These are phyloP conservation scores for Hortiboletus flavorubellus DNA, from an alignment of 768 basidiomycete genomes.

Conservation along the genomic window DNA sequence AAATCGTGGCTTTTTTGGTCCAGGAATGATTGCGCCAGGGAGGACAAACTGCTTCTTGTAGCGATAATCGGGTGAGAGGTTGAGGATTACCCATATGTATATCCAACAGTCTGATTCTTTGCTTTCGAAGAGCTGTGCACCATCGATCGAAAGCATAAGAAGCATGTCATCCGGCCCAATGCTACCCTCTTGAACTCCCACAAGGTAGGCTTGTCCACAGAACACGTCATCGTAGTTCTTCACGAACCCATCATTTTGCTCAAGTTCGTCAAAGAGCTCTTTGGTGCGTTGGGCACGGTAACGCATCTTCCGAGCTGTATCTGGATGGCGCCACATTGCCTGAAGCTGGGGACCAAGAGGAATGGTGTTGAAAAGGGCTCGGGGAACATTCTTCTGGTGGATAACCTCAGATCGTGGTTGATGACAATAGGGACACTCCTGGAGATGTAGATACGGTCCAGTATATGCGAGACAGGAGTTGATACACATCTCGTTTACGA, in stretches of 20 bases:
- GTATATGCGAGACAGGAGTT: background rate
- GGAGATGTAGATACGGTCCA: background rate
- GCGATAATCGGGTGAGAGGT: conserved; percentile 3
- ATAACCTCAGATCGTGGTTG: background rate
- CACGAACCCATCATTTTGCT: background rate
- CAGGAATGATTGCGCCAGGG: conserved; percentile 13
- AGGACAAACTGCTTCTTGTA: conserved; percentile 2
- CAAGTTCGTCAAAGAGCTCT: background rate
- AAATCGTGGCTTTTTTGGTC: conserved; percentile 34
- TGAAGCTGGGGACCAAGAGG: background rate
- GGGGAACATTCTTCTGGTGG: background rate
- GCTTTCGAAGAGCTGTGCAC: conserved; percentile 35
- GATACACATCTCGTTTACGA: background rate
- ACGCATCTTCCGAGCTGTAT: background rate
- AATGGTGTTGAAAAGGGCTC: background rate
- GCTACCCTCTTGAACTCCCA: background rate
- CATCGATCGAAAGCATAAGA: conserved; percentile 22
- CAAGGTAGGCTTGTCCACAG: background rate
- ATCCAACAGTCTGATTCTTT: conserved; percentile 25
- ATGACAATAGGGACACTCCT: background rate
- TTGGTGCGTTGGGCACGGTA: background rate
- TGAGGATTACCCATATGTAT: conserved; percentile 35
- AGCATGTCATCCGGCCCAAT: background rate
- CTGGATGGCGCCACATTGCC: background rate
- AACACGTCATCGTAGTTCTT: background rate